Conservation (phyloP, 768 basidiomycete species). For the Epithele typhae region DNA sequence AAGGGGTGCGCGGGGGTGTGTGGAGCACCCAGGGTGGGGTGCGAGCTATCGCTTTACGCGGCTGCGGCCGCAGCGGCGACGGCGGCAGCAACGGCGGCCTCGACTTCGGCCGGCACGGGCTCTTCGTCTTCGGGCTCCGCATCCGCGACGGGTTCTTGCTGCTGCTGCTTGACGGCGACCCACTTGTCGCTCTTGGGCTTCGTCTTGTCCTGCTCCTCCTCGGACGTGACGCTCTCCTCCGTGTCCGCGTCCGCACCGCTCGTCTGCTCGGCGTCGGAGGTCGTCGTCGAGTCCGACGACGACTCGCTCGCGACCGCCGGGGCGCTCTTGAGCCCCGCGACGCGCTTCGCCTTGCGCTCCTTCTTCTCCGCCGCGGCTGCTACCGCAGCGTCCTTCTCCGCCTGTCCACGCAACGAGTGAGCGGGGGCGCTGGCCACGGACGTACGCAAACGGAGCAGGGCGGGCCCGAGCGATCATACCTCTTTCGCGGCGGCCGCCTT, state of each 20-base stretch:
- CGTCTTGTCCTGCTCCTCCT: slow-evolving; percentile 54
- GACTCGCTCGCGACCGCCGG: neutral
- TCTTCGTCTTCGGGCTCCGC: no score
- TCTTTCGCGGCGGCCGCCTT: slow-evolving; percentile 13
- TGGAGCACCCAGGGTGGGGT: no score
- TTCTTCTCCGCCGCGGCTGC: neutral
- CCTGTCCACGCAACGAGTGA: neutral
- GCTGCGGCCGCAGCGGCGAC: no score
- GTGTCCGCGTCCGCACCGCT: slow-evolving; percentile 66
- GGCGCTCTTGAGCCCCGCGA: slow-evolving; percentile 14
- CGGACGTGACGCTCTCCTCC: slow-evolving; percentile 73
- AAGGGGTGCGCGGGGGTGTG: no score
- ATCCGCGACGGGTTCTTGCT: neutral
- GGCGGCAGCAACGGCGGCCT: no score
- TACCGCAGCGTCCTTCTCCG: slow-evolving; percentile 2
- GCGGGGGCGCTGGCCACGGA: neutral
- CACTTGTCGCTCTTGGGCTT: slow-evolving; percentile 51
- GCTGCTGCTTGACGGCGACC: slow-evolving; percentile 57
- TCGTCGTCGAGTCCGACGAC: slow-evolving; percentile 20
- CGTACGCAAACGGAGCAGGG: neutral
- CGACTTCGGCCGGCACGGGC: no score
- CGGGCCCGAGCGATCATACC: slow-evolving; percentile 7
- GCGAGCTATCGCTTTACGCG: no score
- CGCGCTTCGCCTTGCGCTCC: slow-evolving; percentile 38
- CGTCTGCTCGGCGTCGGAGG: slow-evolving; percentile 43